These are phyloP conservation scores for Sphaerostilbella broomeana DNA, from an alignment of 2,329 filamentous ascomycete genomes.

Conservation along the genomic window DNA sequence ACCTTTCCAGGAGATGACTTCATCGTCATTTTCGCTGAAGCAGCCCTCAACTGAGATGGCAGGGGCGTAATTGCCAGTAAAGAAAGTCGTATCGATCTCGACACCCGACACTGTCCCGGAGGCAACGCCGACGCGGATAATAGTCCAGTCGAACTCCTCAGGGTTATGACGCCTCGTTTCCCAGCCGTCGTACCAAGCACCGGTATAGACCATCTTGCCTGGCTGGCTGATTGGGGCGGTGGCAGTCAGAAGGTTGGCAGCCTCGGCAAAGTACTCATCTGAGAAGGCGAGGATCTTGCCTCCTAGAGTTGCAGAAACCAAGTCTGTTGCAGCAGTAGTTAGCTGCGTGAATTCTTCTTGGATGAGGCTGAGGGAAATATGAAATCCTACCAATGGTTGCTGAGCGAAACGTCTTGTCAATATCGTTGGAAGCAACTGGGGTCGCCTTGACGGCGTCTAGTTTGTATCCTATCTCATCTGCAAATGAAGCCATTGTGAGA, in stretches of 20 bases:
- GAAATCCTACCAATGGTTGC: constrained; percentile 49
- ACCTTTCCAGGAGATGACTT: constrained; percentile 57
- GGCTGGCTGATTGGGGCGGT: constrained; percentile 55
- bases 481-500: constrained; percentile 29
- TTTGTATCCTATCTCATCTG: constrained; percentile 46
- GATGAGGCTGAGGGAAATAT: background rate
- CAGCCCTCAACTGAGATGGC: constrained; percentile 71
- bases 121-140: constrained; percentile 60
- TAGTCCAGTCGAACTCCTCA: constrained; percentile 59
- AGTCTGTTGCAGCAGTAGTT: constrained; percentile 35
- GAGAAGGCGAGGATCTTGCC: constrained; percentile 60
- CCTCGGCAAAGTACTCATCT: constrained; percentile 63
- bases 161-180: constrained; percentile 62
- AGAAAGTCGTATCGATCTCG: constrained; percentile 76
- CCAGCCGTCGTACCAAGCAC: constrained; percentile 67
- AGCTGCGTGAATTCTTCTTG: background rate
- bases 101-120: constrained; percentile 67
- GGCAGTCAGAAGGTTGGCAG: constrained; percentile 57
- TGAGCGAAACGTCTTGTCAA: constrained; percentile 56
- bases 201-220: constrained; percentile 62
- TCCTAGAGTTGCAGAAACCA: constrained; percentile 54
- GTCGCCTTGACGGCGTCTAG: constrained; percentile 48
- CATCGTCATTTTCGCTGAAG: constrained; percentile 57
- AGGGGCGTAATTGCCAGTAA: constrained; percentile 76
- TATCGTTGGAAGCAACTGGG: constrained; percentile 44